phyloP scores from a whole-genome alignment of 2,329 filamentous ascomycete species.

The Calonectria pseudoreteaudii region DNA sequence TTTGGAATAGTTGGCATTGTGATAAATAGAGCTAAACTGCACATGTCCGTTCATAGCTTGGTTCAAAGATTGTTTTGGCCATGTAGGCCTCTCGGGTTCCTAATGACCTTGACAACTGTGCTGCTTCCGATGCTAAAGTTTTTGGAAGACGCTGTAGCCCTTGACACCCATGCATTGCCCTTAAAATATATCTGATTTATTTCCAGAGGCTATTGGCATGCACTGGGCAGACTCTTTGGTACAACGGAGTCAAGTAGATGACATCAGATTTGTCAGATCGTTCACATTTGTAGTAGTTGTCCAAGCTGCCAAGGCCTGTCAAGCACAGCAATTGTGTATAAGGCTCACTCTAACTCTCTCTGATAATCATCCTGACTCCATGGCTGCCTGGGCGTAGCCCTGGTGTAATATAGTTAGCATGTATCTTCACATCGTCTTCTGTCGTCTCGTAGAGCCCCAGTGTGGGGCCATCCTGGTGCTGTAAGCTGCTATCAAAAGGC shows the following conservation, averaged over 20 bases:
- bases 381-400: slow-evolving; percentile 24
- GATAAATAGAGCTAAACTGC: background rate
- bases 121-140: background rate
- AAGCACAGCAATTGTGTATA: background rate
- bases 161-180: background rate
- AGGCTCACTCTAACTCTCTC: background rate
- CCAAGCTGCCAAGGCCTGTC: background rate
- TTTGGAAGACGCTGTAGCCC: background rate
- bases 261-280: background rate
- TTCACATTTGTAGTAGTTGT: background rate
- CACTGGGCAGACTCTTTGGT: too few relatives aligned
- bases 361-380: slow-evolving; percentile 24
- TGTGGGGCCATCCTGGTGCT: slow-evolving; percentile 23
- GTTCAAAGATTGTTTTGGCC: background rate
- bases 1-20: background rate
- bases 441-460: slow-evolving; percentile 33
- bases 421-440: slow-evolving; percentile 25
- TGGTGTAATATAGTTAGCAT: slow-evolving; percentile 31
- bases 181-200: background rate
- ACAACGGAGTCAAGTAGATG: background rate
- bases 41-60: background rate
- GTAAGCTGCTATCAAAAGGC: slow-evolving; percentile 21
- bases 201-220: background rate
- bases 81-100: background rate
- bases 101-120: background rate